These are phyloP conservation scores for Clarireedia hainanense DNA, from an alignment of 2,329 filamentous ascomycete genomes.

Conservation along the genomic window DNA sequence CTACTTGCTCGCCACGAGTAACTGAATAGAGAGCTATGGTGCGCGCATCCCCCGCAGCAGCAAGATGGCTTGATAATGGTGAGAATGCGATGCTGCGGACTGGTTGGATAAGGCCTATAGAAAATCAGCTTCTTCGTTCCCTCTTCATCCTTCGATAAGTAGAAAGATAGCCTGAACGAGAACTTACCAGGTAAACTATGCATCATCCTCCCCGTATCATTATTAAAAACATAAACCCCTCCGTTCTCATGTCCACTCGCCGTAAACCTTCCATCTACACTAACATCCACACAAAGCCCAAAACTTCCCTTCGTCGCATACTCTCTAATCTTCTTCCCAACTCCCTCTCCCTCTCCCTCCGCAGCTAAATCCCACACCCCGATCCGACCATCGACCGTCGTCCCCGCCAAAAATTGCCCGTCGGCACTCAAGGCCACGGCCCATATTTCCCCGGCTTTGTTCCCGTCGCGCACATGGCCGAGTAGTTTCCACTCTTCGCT, in stretches of 20 bases:
- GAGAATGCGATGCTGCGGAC: slow-evolving; percentile 84
- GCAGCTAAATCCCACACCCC: slow-evolving; percentile 68
- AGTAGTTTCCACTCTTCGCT: slow-evolving; percentile 40
- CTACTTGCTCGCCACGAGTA: slow-evolving; percentile 83
- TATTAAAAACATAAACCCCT: slow-evolving; percentile 89
- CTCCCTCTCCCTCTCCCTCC: slow-evolving; percentile 25
- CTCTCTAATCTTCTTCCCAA: slow-evolving; percentile 58
- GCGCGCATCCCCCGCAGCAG: slow-evolving; percentile 81
- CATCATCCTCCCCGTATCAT: slow-evolving; percentile 73
- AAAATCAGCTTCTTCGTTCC: slow-evolving; percentile 15
- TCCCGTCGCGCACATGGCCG: slow-evolving; percentile 42
- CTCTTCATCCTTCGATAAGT: not conserved
- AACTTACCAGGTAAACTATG: slow-evolving; percentile 72
- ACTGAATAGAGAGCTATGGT: slow-evolving; percentile 92
- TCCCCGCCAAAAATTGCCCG: slow-evolving; percentile 77
- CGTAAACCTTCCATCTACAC: slow-evolving; percentile 71
- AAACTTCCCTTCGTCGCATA: slow-evolving; percentile 94
- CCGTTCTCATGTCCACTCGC: slow-evolving; percentile 92
- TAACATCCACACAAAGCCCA: slow-evolving; percentile 79
- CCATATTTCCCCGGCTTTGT: slow-evolving; percentile 70
- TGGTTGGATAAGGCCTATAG: slow-evolving; percentile 70
- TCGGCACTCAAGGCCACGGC: slow-evolving; percentile 78
- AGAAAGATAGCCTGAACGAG: not conserved
- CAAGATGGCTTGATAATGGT: slow-evolving; percentile 73
- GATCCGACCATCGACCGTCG: slow-evolving; percentile 79